phyloP scores from a whole-genome alignment of 495 filamentous ascomycete genomes.

The Penicillium atrosanguineum region DNA sequence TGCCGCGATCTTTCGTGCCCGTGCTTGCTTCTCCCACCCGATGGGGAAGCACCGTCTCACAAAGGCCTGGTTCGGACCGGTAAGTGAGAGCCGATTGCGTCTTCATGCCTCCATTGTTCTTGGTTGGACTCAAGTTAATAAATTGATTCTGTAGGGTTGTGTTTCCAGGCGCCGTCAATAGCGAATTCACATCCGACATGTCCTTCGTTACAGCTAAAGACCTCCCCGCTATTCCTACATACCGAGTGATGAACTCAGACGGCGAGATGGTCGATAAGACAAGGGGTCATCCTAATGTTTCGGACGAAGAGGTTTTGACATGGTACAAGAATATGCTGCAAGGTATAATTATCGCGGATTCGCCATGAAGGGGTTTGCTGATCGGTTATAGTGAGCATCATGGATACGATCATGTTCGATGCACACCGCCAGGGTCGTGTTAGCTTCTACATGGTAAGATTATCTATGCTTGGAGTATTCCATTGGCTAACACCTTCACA shows the following conservation, averaged over 20 bases:
- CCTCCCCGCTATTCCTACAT: constrained; percentile 73
- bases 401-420: constrained; percentile 95
- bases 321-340: constrained; percentile 68
- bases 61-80: constrained; percentile 68
- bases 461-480: too few species aligned
- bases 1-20: not conserved
- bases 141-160: too few species aligned
- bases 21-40: constrained; percentile 10
- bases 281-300: constrained; percentile 57
- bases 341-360: constrained; percentile 29
- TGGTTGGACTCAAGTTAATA: not conserved
- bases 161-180: constrained; percentile 94
- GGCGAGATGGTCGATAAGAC: constrained; percentile 73
- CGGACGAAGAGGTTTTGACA: constrained; percentile 63
- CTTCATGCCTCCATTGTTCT: not conserved
- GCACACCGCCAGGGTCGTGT: constrained; percentile 77
- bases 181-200: constrained; percentile 80
- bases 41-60: constrained; percentile 60
- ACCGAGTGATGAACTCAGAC: constrained; percentile 80
- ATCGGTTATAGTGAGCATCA: constrained; percentile 64
- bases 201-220: constrained; percentile 68
- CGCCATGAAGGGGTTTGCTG: constrained; percentile 1
- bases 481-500: constrained; percentile 17
- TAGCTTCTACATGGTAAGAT: constrained; percentile 90
- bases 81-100: constrained; percentile 22